Percentiles rank a stretch among this genome's conserved stretches.
Evolutionary conservation across 768 basidiomycete genomes (phyloP).

Genomic region (Macrolepiota dolichaula): DNA sequence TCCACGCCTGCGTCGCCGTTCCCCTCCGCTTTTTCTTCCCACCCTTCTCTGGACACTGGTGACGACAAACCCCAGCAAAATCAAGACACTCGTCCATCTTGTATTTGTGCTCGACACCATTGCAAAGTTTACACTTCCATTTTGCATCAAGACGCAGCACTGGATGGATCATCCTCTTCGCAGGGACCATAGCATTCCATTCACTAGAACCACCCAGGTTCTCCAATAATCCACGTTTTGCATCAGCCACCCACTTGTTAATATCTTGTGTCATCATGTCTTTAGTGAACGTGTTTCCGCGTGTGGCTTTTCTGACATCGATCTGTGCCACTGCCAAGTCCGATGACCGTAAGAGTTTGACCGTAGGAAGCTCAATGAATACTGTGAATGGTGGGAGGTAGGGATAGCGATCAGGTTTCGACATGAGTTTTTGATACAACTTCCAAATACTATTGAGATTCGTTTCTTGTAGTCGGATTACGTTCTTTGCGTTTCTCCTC

Average conservation of each 20-base stretch:
- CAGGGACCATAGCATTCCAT: constrained; percentile 49
- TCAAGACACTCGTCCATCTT: constrained; percentile 45
- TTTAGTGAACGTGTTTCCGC: constrained; percentile 18
- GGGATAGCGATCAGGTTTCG: constrained; percentile 20
- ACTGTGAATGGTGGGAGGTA: constrained; percentile 42
- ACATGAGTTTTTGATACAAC: constrained; percentile 44
- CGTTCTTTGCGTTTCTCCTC: constrained; percentile 17
- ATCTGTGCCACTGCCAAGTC: constrained; percentile 9
- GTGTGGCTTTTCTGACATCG: constrained; percentile 9
- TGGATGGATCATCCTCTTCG: constrained; percentile 39
- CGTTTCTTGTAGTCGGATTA: constrained; percentile 20
- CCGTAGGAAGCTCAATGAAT: constrained; percentile 48
- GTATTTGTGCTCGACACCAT: constrained; percentile 28
- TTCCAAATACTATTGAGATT: constrained; percentile 34
- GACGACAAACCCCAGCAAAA: constrained; percentile 56
- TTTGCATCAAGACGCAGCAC: constrained; percentile 55
- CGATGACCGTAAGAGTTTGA: constrained; percentile 31
- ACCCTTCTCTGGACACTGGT: constrained; percentile 45
- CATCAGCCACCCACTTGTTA: constrained; percentile 42
- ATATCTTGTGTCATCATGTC: constrained; percentile 33
- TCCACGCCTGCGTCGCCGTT: constrained; percentile 38
- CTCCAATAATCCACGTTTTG: constrained; percentile 39
- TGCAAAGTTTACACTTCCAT: constrained; percentile 56
- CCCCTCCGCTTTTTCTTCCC: constrained; percentile 18
- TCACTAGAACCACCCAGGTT: constrained; percentile 43